A percentile compares a stretch with the other conserved stretches of the same genome.
These are phyloP conservation scores for Colletotrichum musicola DNA, from an alignment of 2,329 filamentous ascomycete species.

Conservation along the genomic window DNA sequence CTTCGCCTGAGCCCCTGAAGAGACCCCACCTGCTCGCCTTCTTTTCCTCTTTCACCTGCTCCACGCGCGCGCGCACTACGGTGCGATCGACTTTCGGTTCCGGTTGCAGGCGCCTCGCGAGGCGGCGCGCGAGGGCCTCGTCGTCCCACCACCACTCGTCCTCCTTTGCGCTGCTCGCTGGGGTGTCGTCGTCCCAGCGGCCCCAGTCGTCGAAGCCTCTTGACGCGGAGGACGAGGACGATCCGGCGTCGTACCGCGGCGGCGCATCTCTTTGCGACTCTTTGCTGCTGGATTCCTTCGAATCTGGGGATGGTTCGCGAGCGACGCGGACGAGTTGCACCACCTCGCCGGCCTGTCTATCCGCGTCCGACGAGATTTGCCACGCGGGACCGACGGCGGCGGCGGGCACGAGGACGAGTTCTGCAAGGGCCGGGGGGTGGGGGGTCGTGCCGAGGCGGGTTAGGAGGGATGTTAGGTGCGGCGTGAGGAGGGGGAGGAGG, in stretches of 20 bases:
- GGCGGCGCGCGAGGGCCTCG: conserved; percentile 58
- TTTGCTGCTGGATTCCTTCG: background rate
- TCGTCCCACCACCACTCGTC: conserved; percentile 60
- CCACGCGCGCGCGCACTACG: conserved; percentile 47
- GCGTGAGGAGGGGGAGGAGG: conserved; percentile 54
- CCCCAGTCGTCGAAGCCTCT: conserved; percentile 61
- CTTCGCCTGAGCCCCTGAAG: conserved; percentile 44
- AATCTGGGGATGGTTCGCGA: conserved; percentile 5
- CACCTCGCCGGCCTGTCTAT: conserved; percentile 46
- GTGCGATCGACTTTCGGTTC: conserved; percentile 43
- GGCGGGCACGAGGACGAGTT: conserved; percentile 60
- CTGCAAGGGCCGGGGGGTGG: conserved; percentile 50
- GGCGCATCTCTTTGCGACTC: background rate
- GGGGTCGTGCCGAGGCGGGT: conserved; percentile 51
- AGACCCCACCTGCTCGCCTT: conserved; percentile 50
- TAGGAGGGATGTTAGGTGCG: conserved; percentile 57
- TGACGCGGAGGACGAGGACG: background rate
- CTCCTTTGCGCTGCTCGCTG: background rate
- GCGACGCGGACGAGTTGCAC: conserved; percentile 49
- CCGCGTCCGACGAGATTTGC: conserved; percentile 50
- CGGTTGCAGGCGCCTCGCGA: conserved; percentile 57
- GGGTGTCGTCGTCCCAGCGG: conserved; percentile 44
- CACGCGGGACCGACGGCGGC: conserved; percentile 53
- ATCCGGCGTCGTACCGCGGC: background rate
- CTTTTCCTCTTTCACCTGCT: conserved; percentile 50